Base-by-base conservation (phyloP, 306 rosid genomes). In the Erythrophleum fordii region DNA sequence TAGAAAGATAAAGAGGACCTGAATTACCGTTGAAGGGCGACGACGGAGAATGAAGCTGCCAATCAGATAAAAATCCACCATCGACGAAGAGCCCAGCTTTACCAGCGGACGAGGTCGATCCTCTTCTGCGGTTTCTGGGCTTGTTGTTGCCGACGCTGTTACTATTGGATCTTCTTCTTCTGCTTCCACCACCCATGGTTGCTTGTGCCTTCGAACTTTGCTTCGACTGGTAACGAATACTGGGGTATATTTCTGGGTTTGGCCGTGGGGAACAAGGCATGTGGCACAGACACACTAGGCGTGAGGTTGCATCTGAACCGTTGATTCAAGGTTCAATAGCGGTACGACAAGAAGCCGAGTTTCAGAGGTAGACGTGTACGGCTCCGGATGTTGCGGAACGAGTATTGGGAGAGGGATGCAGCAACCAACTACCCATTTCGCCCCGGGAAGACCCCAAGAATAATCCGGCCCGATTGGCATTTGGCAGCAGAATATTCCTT, bases 11-110 rank as follows among this genome's bases (percentile, higher is more conserved):
- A 56, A 42, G 26, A 76, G n/a, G 52, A 90, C 99, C 99, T 90
- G 85, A 85, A 51, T 76, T 75, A 25, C 79, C 70, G 20, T 28
- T 45, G 2, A 80, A 80, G 5, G 84, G 81, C 2, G 90, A 75
- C 22, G 82, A 72, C 20, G 82, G 34, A 5, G 88, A 73, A 51
- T 80, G 73, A 23, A 72, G 73, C 52, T 59, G 66, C 98, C 94
- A 93, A 88, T 93, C 96, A 17, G 94, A 88, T 59, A 95, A 80
- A 62, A 90, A 74, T 31, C 99, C 96, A 0, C 97, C 99, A 31
- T 93, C 94, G 5, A 95, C 77, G 29, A 95, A 91, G 71, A 84
- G 70, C 79, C 68, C 81, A 5, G 65, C 69, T 81, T 84, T 81
- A 23, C 16, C 52, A 12, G 79, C 53, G 35, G 64, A 45, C 2